phyloP scores from a whole-genome alignment of 1,139 yeast species.

The Arxiozyma heterogenica region DNA sequence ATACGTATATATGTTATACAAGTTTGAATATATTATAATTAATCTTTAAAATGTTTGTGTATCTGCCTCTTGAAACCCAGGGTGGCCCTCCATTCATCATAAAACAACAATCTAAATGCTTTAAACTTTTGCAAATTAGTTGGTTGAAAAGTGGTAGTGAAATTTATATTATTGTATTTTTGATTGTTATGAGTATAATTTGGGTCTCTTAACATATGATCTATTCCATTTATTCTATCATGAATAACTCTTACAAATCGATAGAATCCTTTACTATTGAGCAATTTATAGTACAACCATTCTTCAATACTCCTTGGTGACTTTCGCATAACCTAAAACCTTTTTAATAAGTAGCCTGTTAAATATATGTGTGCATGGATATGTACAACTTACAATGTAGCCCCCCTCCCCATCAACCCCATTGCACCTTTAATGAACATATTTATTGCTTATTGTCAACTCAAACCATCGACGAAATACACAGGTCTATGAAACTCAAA shows the following conservation, averaged over 20 bases:
- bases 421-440: too few relatives aligned
- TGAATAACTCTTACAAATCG: constrained; percentile 58
- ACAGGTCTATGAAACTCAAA: too few relatives aligned
- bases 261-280: constrained; percentile 58
- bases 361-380: too few relatives aligned
- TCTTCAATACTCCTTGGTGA: constrained; percentile 41
- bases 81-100: constrained; percentile 51
- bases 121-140: constrained; percentile 46
- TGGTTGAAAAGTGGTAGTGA: constrained; percentile 37
- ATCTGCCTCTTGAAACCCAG: constrained; percentile 36
- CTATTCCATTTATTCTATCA: constrained; percentile 56
- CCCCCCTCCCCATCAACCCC: too few relatives aligned
- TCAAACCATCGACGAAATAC: too few relatives aligned
- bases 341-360: too few relatives aligned
- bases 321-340: constrained; percentile 13
- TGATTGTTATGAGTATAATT: not conserved
- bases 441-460: too few relatives aligned
- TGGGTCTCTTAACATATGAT: constrained; percentile 15
- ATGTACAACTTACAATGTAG: too few relatives aligned
- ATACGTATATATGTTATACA: not conserved
- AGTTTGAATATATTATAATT: not conserved
- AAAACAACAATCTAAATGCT: constrained; percentile 56
- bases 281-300: constrained; percentile 40
- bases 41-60: constrained; percentile 11
- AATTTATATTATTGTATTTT: constrained; percentile 22